Evolutionary conservation across 495 filamentous ascomycete genomes (phyloP).

Genomic region (Hapsidospora chrysogenum): DNA sequence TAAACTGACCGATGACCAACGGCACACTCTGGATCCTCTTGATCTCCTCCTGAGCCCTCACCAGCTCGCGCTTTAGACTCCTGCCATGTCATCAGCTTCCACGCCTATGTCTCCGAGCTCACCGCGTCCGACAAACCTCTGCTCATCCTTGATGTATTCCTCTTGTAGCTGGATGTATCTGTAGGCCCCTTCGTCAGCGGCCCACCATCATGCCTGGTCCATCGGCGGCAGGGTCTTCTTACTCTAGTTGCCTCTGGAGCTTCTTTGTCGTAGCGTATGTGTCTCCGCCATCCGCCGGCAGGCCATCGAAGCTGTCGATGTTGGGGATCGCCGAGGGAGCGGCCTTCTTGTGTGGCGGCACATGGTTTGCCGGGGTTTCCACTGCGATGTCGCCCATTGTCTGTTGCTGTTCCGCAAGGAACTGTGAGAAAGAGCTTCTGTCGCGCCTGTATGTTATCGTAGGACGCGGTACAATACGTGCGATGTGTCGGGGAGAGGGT

Average conservation of each 20-base stretch:
- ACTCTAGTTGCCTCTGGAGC: constrained; percentile 90
- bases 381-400: constrained; percentile 73
- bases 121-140: constrained; percentile 39
- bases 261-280: constrained; percentile 92
- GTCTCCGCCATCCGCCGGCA: constrained; percentile 66
- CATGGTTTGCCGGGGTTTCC: constrained; percentile 57
- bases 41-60: constrained; percentile 96
- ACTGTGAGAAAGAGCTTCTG: no score
- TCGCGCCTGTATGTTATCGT: no score
- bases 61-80: constrained; percentile 91
- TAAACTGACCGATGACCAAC: constrained; percentile 96
- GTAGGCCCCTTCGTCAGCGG: constrained; percentile 5
- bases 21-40: constrained; percentile 98
- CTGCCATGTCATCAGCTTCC: constrained; percentile 34
- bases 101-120: constrained; percentile 6
- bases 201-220: constrained; percentile 3
- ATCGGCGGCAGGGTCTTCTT: constrained; percentile 11
- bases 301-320: constrained; percentile 73
- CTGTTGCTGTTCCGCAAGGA: no score
- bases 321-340: constrained; percentile 73
- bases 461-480: no score
- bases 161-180: constrained; percentile 96
- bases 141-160: constrained; percentile 99
- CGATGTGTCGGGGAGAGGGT: no score
- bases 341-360: constrained; percentile 61